Evolutionary conservation across 2,329 filamentous ascomycete genomes (phyloP).

Genomic region (Thelonectria blattea): DNA sequence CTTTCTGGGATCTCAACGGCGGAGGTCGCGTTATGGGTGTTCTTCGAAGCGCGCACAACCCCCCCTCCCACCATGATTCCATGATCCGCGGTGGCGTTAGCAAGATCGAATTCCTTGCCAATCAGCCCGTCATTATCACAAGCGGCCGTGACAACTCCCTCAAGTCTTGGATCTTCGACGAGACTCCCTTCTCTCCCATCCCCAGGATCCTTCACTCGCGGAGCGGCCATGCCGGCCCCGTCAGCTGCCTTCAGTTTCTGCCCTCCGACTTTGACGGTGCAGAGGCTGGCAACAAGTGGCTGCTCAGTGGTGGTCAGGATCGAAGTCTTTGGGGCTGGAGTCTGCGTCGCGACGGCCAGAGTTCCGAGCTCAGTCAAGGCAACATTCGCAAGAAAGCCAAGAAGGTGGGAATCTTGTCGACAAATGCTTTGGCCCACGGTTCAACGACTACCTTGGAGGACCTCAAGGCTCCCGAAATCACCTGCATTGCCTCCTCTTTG

Average conservation of each 20-base stretch:
- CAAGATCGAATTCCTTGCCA: conserved; percentile 85
- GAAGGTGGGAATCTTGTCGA: conserved; percentile 76
- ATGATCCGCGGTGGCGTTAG: conserved; percentile 78
- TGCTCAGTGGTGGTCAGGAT: conserved; percentile 87
- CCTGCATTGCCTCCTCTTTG: conserved; percentile 85
- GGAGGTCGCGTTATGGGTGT: conserved; percentile 87
- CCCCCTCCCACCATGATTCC: conserved; percentile 62
- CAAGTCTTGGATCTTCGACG: conserved; percentile 96
- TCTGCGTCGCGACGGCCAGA: conserved; percentile 91
- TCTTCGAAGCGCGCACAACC: conserved; percentile 85
- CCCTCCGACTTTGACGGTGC: conserved; percentile 89
- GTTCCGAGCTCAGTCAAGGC: conserved; percentile 90
- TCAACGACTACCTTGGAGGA: conserved; percentile 71
- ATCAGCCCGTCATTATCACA: conserved; percentile 88
- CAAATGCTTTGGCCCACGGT: conserved; percentile 61
- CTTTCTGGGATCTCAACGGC: conserved; percentile 93
- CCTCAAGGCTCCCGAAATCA: conserved; percentile 90
- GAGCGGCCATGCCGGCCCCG: conserved; percentile 86
- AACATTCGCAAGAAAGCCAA: conserved; percentile 87
- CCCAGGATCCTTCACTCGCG: conserved; percentile 85
- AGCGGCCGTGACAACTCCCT: conserved; percentile 93
- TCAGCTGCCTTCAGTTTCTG: conserved; percentile 83
- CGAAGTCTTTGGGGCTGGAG: conserved; percentile 97
- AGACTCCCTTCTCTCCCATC: conserved; percentile 84
- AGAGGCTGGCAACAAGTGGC: conserved; percentile 89